Conservation (phyloP, 208 protist genomes). For the Wallacemonas sp. region DNA sequence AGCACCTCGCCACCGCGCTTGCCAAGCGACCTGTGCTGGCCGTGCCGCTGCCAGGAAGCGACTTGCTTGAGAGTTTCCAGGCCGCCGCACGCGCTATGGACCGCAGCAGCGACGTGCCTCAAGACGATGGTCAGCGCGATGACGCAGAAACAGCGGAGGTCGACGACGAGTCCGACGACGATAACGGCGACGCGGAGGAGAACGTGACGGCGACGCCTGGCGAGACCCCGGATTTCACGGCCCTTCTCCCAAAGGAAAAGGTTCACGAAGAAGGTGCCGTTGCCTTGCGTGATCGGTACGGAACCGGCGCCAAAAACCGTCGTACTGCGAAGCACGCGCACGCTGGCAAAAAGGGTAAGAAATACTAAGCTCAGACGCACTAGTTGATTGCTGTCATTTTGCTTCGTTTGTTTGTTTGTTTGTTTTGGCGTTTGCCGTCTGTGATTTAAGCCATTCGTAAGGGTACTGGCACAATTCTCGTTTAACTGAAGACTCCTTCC, state of each 20-base stretch:
- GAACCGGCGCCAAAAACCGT: conserved; percentile 44
- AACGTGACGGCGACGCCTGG: not conserved
- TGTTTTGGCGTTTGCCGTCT: too few relatives aligned
- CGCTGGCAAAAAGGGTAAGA: not conserved
- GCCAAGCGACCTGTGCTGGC: conserved; percentile 26
- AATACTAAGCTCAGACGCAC: not conserved
- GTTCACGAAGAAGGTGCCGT: conserved; percentile 28
- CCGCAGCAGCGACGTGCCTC: too few relatives aligned
- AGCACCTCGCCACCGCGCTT: conserved; percentile 34
- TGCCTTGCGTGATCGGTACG: conserved; percentile 49
- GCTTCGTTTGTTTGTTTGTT: conserved; percentile 5
- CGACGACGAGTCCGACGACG: conserved; percentile 9
- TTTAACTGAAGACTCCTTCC: too few relatives aligned
- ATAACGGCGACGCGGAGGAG: conserved; percentile 2
- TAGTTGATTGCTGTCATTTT: not conserved
- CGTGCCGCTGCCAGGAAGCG: conserved; percentile 62
- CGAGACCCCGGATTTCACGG: not conserved
- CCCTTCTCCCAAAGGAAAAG: conserved; percentile 6
- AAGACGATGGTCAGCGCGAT: too few relatives aligned
- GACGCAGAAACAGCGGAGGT: too few relatives aligned
- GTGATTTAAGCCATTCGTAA: too few relatives aligned
- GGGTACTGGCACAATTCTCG: too few relatives aligned
- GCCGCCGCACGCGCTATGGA: conserved; percentile 2
- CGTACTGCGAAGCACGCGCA: not conserved
- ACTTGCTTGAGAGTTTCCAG: conserved; percentile 32